Evolutionary conservation across 2,329 filamentous ascomycete species (phyloP), one percentile per base, ranked within the genome.

Genomic region (Hypoxylon sp.): DNA sequence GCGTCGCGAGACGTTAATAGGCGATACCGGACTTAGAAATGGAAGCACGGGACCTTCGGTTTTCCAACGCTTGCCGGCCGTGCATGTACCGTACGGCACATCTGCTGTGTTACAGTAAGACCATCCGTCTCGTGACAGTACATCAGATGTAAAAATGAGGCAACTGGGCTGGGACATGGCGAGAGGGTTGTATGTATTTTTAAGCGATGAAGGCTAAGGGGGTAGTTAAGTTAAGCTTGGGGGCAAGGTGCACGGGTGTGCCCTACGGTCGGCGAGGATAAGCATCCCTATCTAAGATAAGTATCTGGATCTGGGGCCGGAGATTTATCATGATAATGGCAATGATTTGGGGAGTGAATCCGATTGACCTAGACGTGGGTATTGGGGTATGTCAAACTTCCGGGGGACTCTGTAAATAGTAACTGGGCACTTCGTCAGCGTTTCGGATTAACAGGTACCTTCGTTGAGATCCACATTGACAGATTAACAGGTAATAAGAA

Each of bases 231-330:
- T 66, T 47, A 63, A 66, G 59, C 63, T 63, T 67, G 24, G 65
- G 64, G 61, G 65, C 64, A 55, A 68, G 68, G 68, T 70, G 53
- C 37, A 68, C 61, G 46, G 57, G 46, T 70, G 50, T 63, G 68
- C 68, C 39, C 68, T 68, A 64, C 14, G 50, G 44, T 22, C 19
- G 17, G 17, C n/a, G 29, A 24, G 13, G 33, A 46, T 24, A 22
- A 48, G 31, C 37, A 35, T 22, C 24, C 31, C 42, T 35, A 42
- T 26, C n/a, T 58, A 11, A n/a, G 35, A 17, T 54, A 50, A 29
- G 47, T 26, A 59, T 17, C 33, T 66, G 26, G 63, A 66, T 66
- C 62, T 53, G 59, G 63, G 58, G 54, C 54, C 33, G 53, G 52
- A 50, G 59, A 57, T 66, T 66, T 62, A 59, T 57, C 35, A 59